Percentiles rank a stretch among this genome's conserved stretches.
These are phyloP conservation scores for Neofusicoccum sp. DNA, from an alignment of 2,329 filamentous ascomycete genomes.

Conservation along the genomic window DNA sequence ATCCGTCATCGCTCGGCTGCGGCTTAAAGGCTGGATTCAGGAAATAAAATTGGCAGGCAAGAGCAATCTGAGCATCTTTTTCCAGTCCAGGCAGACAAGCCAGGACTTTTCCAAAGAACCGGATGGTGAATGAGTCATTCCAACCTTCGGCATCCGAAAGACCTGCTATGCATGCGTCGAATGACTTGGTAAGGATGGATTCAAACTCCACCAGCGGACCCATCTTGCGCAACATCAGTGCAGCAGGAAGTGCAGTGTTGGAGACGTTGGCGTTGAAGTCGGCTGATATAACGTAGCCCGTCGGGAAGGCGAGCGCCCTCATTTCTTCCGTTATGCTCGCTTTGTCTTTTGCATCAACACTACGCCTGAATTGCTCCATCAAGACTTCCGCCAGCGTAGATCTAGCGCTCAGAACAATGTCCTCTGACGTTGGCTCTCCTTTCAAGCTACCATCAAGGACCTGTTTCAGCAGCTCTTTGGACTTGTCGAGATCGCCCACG, in stretches of 20 bases:
- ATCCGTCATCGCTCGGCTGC: not conserved
- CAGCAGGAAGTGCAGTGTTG: not conserved
- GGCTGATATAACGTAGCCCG: not conserved
- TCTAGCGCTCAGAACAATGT: constrained; percentile 4
- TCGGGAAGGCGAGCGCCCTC: constrained; percentile 5
- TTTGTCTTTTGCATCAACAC: constrained; percentile 17
- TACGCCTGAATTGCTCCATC: constrained; percentile 18
- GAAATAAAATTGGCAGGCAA: constrained; percentile 22
- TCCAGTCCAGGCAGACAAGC: constrained; percentile 22
- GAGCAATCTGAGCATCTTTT: constrained; percentile 22
- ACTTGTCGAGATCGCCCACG: constrained; percentile 16
- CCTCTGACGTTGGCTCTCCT: not conserved
- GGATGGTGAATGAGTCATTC: constrained; percentile 21
- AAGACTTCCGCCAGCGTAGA: constrained; percentile 20
- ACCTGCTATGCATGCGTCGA: constrained; percentile 21
- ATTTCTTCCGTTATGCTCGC: constrained; percentile 18
- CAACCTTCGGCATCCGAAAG: constrained; percentile 20
- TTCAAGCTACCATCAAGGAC: constrained; percentile 4
- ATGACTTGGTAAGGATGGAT: constrained; percentile 6
- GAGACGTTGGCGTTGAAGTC: constrained; percentile 17
- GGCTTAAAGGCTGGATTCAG: constrained; percentile 16
- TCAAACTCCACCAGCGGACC: constrained; percentile 23
- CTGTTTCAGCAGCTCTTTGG: constrained; percentile 11
- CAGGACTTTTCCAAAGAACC: constrained; percentile 23
- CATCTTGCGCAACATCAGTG: constrained; percentile 21